Evolutionary conservation across 768 basidiomycete species (phyloP).

Genomic region (Pisolithus microcarpus): DNA sequence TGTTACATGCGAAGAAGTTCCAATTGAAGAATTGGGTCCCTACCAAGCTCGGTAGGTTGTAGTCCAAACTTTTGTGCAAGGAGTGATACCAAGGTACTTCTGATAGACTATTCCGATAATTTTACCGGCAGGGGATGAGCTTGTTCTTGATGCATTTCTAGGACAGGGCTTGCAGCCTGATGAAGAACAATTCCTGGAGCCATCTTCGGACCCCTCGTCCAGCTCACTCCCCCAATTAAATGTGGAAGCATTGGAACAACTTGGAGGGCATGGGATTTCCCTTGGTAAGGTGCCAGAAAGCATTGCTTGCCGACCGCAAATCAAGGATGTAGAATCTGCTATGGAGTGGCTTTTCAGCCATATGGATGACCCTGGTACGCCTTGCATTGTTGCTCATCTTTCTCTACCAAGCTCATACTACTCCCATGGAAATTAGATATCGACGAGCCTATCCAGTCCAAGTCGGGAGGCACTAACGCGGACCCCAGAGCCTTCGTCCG

Average conservation of each 20-base stretch:
- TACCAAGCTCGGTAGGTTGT: conserved; percentile 70
- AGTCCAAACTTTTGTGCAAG: background rate
- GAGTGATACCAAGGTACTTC: background rate
- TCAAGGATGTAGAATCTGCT: conserved; percentile 63
- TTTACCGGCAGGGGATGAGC: conserved; percentile 49
- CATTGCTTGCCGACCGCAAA: conserved; percentile 87
- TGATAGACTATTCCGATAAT: conserved; percentile 77
- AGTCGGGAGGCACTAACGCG: conserved; percentile 16
- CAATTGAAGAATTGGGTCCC: conserved; percentile 97
- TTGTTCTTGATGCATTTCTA: conserved; percentile 58
- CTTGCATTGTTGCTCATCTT: background rate
- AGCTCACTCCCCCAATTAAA: conserved; percentile 60
- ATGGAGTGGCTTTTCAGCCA: conserved; percentile 96
- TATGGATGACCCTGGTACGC: conserved; percentile 86
- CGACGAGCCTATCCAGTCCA: conserved; percentile 60
- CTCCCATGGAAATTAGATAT: conserved; percentile 52
- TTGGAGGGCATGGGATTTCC: conserved; percentile 93
- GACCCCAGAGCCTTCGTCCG: conserved; percentile 55
- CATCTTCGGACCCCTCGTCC: conserved; percentile 33
- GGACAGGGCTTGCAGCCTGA: conserved; percentile 63
- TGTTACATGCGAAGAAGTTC: conserved; percentile 90
- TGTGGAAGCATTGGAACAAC: conserved; percentile 60
- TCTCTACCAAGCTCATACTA: background rate
- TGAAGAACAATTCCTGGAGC: conserved; percentile 65
- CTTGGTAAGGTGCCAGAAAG: conserved; percentile 76